Base-by-base conservation (phyloP, 2,329 filamentous ascomycete species). In the Ceratocystis cacaofunesta region DNA sequence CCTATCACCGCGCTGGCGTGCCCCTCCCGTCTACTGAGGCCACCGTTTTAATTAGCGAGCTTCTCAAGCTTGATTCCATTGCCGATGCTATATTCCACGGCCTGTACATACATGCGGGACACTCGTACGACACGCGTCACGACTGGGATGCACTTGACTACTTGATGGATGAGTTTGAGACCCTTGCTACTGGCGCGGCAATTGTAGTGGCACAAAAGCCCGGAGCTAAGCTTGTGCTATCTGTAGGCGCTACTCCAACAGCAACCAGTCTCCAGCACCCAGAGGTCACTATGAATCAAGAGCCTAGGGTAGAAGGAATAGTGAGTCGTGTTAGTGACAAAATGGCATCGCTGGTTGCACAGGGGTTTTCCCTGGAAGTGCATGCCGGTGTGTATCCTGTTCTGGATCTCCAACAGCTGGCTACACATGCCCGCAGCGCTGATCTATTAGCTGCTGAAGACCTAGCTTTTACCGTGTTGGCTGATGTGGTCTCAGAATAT, bases 331-430 rank as follows among this genome's bases (percentile, higher is more conserved):
- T 65, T 6, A 57, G 44, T n/a, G 62, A 62, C 15, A 57, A 66
- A 28, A 76, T 82, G 46, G 74, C 69, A 1, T 72, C 77, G 30
- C 74, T 84, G 30, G 46, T 19, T 2, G 12, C 25, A n/a, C 50
- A 57, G 28, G 60, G 60, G 1, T 65, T 65, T 17, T 70, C 70
- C 10, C 78, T 90, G 30, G 88, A 91, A 72, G 77, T 90, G 1
- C 89, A 92, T 72, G 88, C 88, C 0, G 88, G 88, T 36, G 86
- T 89, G 1, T 92, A 92, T 72, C 84, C 88, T 0, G 78, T 85
- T 2, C 80, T 92, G 7, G 89, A 94, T 73, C 78, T 92, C 70
- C 89, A 94, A 73, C 89, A 94, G 73, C 78, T 92, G 1, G 85
- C 88, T 0, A 89, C 88, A 0, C 83, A 86, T 70, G 85, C 87